phyloP scores from a whole-genome alignment of 352 stramenopile genomes.

The Thalassiosira gravida region DNA sequence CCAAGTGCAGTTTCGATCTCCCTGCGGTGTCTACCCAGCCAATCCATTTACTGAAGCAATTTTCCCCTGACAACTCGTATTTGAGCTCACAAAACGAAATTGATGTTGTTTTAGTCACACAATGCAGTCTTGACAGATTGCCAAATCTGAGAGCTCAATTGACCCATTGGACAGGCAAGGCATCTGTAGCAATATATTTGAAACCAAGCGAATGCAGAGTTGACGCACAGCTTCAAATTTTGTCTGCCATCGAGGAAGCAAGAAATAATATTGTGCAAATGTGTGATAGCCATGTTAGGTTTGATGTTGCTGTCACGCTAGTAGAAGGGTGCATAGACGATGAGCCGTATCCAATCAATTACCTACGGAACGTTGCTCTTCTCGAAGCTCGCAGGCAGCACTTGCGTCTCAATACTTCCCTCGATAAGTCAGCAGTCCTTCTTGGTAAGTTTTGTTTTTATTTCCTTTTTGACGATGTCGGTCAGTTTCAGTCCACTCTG shows the following conservation, averaged over 20 bases:
- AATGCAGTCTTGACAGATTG: conserved; percentile 30
- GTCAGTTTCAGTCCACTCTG: neutral
- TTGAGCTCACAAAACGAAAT: neutral
- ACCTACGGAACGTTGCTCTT: conserved; percentile 34
- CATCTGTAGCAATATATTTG: conserved; percentile 29
- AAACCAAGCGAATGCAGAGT: conserved; percentile 8
- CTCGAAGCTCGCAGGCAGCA: conserved; percentile 27
- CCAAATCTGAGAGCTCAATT: conserved; percentile 34
- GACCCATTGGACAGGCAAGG: conserved; percentile 20
- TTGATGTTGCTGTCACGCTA: conserved; percentile 18
- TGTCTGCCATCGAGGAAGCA: conserved; percentile 5
- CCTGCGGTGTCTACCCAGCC: neutral
- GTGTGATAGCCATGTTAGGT: neutral
- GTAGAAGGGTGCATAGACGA: conserved; percentile 26
- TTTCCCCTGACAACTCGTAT: neutral
- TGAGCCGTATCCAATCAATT: conserved; percentile 38
- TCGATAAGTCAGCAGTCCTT: conserved; percentile 30
- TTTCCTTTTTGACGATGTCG: too few species aligned
- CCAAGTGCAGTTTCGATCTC: conserved; percentile 11
- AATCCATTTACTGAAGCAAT: conserved; percentile 6
- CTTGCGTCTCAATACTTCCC: conserved; percentile 18
- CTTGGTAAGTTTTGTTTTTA: conserved; percentile 28
- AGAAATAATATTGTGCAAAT: neutral
- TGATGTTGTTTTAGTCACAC: conserved; percentile 29
- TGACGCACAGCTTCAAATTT: conserved; percentile 7